Conservation (phyloP, 306 rosid species). For the Quercus variabilis region DNA sequence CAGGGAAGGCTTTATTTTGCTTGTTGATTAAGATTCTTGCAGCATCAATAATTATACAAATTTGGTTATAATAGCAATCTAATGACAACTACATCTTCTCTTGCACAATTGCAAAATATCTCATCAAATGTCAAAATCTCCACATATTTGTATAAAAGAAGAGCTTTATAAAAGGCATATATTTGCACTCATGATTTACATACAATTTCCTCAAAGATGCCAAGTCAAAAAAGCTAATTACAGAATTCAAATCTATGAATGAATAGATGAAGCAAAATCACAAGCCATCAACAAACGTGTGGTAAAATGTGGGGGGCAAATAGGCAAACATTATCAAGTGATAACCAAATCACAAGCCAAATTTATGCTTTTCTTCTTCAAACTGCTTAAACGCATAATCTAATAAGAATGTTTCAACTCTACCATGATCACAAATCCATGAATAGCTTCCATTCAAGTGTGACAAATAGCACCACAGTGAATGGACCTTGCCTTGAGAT, state of each 20-base stretch:
- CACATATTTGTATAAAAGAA: background rate
- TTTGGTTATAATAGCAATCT: background rate
- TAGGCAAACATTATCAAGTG: background rate
- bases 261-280: background rate
- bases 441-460: too few species aligned
- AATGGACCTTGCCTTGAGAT: too few species aligned
- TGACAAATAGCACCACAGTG: too few species aligned
- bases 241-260: slow-evolving; percentile 17
- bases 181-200: slow-evolving; percentile 48
- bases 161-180: background rate
- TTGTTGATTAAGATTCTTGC: too few species aligned
- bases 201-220: slow-evolving; percentile 23
- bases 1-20: background rate
- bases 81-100: background rate
- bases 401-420: background rate
- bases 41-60: too few species aligned
- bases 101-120: background rate
- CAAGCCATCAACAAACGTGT: slow-evolving; percentile 15
- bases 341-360: slow-evolving; percentile 30
- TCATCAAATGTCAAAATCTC: background rate
- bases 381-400: slow-evolving; percentile 61
- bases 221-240: slow-evolving; percentile 17
- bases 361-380: slow-evolving; percentile 70
- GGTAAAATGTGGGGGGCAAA: background rate
- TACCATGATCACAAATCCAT: too few species aligned